Conservation (phyloP, 768 basidiomycete genomes). For the Strobilomyces echinocephalus region DNA sequence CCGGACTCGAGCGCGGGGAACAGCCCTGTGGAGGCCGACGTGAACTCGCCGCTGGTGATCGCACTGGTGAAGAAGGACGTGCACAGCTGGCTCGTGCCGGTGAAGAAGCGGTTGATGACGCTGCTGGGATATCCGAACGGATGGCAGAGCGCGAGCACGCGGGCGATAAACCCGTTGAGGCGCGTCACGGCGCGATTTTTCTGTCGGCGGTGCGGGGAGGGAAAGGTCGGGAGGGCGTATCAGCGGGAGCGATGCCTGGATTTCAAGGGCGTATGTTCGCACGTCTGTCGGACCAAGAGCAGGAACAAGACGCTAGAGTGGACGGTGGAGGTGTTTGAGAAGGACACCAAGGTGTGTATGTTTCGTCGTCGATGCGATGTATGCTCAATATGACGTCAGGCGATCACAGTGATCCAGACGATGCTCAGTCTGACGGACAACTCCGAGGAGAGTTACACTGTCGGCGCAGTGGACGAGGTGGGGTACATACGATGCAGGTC, state of each 20-base stretch:
- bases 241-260: constrained; percentile 45
- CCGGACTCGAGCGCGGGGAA: constrained; percentile 10
- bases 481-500: constrained; percentile 42
- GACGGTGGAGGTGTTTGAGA: constrained; percentile 49
- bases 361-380: not conserved
- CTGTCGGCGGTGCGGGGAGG: constrained; percentile 47
- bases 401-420: constrained; percentile 39
- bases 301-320: constrained; percentile 33
- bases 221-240: constrained; percentile 32
- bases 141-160: constrained; percentile 49
- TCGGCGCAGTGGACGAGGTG: constrained; percentile 15
- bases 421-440: constrained; percentile 32
- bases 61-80: constrained; percentile 43
- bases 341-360: constrained; percentile 49
- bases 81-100: constrained; percentile 43
- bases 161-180: constrained; percentile 49
- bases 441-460: constrained; percentile 29
- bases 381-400: constrained; percentile 35
- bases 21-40: constrained; percentile 3
- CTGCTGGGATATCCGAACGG: constrained; percentile 43
- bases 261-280: constrained; percentile 55
- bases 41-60: constrained; percentile 30
- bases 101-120: constrained; percentile 40
- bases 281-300: constrained; percentile 40
- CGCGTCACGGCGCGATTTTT: constrained; percentile 55